Evolutionary conservation across 305 asterid species (phyloP).

Genomic region (Fraxinus albicans): DNA sequence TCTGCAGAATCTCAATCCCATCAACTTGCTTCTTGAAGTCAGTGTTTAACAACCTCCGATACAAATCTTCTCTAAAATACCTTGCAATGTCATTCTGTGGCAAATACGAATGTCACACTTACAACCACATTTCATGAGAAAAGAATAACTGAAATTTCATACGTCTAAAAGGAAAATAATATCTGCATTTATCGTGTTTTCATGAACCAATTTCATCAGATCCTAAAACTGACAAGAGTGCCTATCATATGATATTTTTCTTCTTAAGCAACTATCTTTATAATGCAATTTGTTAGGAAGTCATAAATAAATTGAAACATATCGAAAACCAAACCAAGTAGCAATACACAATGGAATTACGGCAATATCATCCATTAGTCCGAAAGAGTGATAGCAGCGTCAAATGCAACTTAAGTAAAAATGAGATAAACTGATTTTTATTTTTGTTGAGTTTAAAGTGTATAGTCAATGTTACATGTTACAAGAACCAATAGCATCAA

Average conservation of each 20-base stretch:
- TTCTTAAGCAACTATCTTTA: not conserved
- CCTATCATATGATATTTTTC: not conserved
- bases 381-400: not conserved
- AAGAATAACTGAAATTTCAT: not conserved
- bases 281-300: not conserved
- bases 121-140: not conserved
- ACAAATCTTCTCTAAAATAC: constrained; percentile 94
- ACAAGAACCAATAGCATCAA: not conserved
- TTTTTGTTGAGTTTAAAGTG: not conserved
- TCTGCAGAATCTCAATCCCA: constrained; percentile 97
- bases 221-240: not conserved
- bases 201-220: not conserved
- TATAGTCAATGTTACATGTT: not conserved
- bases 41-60: constrained; percentile 75
- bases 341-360: not conserved
- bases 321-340: not conserved
- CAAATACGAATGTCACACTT: constrained; percentile 2
- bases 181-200: not conserved
- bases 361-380: not conserved
- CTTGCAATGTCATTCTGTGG: constrained; percentile 82
- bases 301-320: not conserved
- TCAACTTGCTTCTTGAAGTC: constrained; percentile 99
- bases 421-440: not conserved
- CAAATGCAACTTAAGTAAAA: not conserved
- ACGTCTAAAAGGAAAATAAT: not conserved